Percentiles rank a stretch among this genome's conserved stretches.
Evolutionary conservation across 2,329 filamentous ascomycete genomes (phyloP).

Genomic region (Xylaria sp.): DNA sequence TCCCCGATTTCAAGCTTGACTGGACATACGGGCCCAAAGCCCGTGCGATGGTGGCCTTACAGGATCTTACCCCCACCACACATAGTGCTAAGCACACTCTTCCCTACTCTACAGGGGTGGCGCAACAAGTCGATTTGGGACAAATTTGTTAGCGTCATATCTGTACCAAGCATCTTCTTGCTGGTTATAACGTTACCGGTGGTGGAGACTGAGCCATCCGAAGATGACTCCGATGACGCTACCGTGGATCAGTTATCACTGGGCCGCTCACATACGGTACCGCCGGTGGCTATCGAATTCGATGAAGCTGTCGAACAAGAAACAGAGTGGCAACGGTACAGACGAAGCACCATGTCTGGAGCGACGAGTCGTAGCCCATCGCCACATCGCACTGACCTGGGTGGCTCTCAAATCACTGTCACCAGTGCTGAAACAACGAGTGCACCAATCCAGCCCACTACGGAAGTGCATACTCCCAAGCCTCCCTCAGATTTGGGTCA

Average conservation of each 20-base stretch:
- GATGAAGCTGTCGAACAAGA: slow-evolving; percentile 54
- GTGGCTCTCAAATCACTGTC: slow-evolving; percentile 35
- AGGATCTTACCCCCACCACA: slow-evolving; percentile 76
- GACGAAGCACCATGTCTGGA: slow-evolving; percentile 57
- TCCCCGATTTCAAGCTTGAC: slow-evolving; percentile 58
- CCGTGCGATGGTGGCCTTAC: slow-evolving; percentile 84
- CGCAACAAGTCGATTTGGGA: slow-evolving; percentile 84
- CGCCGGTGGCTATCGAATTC: slow-evolving; percentile 52
- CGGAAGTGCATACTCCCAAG: slow-evolving; percentile 40
- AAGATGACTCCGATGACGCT: slow-evolving; percentile 57
- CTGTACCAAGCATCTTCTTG: slow-evolving; percentile 89
- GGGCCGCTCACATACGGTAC: slow-evolving; percentile 48
- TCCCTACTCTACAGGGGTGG: slow-evolving; percentile 89
- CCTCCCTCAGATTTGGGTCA: slow-evolving; percentile 44
- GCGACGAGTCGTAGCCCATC: slow-evolving; percentile 48
- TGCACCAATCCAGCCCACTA: slow-evolving; percentile 26
- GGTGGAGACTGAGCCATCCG: slow-evolving; percentile 76
- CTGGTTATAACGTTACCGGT: slow-evolving; percentile 92
- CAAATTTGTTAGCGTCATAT: slow-evolving; percentile 81
- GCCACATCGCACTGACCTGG: slow-evolving; percentile 48
- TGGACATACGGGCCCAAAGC: slow-evolving; percentile 55
- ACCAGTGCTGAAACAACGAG: slow-evolving; percentile 27
- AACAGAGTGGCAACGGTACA: slow-evolving; percentile 70
- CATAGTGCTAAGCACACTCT: slow-evolving; percentile 77
- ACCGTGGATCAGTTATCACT: slow-evolving; percentile 48